Evolutionary conservation across 257 asterid species (phyloP).

Genomic region (Scutellaria minor): DNA sequence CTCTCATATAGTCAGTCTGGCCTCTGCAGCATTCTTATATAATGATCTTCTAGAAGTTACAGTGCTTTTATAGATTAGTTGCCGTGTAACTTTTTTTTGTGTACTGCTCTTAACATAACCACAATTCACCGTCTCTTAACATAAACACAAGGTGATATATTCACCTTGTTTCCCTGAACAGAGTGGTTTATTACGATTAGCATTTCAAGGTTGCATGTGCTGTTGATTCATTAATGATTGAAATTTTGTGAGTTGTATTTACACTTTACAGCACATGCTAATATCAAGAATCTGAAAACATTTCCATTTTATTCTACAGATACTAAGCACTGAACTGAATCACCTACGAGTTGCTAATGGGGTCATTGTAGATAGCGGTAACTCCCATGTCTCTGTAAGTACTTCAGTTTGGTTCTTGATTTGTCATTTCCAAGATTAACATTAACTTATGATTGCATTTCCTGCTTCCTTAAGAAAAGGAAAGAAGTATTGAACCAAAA

Average conservation of each 20-base stretch:
- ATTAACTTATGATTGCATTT: conserved; percentile 29
- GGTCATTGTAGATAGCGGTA: conserved; percentile 63
- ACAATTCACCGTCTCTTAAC: neutral
- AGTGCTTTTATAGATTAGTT: conserved; percentile 7
- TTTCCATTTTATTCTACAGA: conserved; percentile 52
- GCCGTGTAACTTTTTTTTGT: neutral
- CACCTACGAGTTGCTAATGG: conserved; percentile 78
- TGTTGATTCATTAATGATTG: conserved; percentile 26
- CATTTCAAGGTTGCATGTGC: conserved; percentile 23
- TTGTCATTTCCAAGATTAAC: conserved; percentile 22
- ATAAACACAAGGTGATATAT: too few species aligned
- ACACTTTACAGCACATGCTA: conserved; percentile 9
- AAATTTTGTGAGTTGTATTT: conserved; percentile 12
- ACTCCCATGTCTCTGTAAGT: conserved; percentile 80
- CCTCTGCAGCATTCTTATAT: conserved; percentile 9
- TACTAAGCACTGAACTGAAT: conserved; percentile 80
- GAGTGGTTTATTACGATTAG: conserved; percentile 15
- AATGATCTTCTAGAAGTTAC: conserved; percentile 25
- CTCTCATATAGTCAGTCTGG: neutral
- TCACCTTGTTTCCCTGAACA: conserved; percentile 29
- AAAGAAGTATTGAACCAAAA: conserved; percentile 16
- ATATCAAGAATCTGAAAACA: conserved; percentile 1
- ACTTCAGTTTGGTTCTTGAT: conserved; percentile 36
- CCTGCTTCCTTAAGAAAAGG: conserved; percentile 6
- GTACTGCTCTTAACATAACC: too few species aligned